Conservation (phyloP, 345 rosid genomes). For the Gossypium stocksii region DNA sequence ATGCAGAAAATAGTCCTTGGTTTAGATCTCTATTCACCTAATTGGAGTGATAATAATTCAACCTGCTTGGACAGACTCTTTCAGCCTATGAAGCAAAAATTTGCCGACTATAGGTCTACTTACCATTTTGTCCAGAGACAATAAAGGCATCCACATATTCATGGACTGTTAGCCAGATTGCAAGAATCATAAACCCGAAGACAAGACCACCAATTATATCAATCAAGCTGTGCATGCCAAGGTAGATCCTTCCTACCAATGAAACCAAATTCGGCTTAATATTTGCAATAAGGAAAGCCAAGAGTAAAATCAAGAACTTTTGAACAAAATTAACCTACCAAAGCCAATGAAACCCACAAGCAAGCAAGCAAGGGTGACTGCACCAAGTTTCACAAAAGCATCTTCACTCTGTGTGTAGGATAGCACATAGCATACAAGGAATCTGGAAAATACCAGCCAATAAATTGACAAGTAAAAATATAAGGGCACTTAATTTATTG, state of each 20-base stretch:
- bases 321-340: constrained; percentile 47
- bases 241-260: constrained; percentile 89
- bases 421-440: constrained; percentile 1
- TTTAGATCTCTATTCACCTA: neutral
- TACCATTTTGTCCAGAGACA: constrained; percentile 81
- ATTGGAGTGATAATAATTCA: constrained; percentile 13
- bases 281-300: constrained; percentile 4
- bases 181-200: constrained; percentile 63
- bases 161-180: constrained; percentile 61
- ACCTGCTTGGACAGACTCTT: neutral
- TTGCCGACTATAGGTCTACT: neutral
- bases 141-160: constrained; percentile 61
- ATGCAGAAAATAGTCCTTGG: neutral
- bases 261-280: constrained; percentile 24
- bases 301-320: constrained; percentile 7
- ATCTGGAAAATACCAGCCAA: constrained; percentile 5
- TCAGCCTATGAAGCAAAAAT: neutral
- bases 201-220: constrained; percentile 76
- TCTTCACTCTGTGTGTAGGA: constrained; percentile 24
- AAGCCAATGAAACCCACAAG: constrained; percentile 60
- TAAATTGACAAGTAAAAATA: neutral
- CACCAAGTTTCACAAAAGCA: constrained; percentile 38
- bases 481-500: neutral
- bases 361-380: constrained; percentile 46
- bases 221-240: constrained; percentile 93